These are phyloP conservation scores for Fomitopsis pulvina DNA, from an alignment of 768 basidiomycete genomes.

Conservation along the genomic window DNA sequence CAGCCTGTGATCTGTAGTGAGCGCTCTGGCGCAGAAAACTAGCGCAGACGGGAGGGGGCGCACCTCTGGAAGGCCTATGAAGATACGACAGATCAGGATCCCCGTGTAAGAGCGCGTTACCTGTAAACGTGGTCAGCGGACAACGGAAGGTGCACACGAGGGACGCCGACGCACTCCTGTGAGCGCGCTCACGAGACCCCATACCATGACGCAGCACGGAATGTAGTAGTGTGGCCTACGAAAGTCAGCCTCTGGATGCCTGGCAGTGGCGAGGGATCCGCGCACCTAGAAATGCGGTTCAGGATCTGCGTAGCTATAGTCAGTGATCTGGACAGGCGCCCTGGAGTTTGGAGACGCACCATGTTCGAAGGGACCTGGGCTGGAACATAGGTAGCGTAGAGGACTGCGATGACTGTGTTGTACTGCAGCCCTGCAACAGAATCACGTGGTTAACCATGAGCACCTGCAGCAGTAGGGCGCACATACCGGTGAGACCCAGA, in stretches of 20 bases:
- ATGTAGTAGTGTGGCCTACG: slow-evolving; percentile 59
- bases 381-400: slow-evolving; percentile 55
- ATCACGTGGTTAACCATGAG: not conserved
- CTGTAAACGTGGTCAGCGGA: slow-evolving; percentile 22
- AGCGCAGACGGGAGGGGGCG: not conserved
- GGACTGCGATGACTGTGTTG: slow-evolving; percentile 41
- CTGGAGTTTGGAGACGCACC: slow-evolving; percentile 26
- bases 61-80: slow-evolving; percentile 58
- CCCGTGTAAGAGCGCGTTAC: slow-evolving; percentile 47
- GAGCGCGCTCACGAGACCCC: slow-evolving; percentile 57
- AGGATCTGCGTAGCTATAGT: slow-evolving; percentile 45
- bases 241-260: not conserved
- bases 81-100: slow-evolving; percentile 51
- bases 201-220: slow-evolving; percentile 48
- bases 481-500: slow-evolving; percentile 27
- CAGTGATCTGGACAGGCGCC: not conserved
- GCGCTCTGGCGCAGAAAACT: not conserved
- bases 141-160: not conserved
- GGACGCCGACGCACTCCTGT: slow-evolving; percentile 43
- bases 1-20: slow-evolving; percentile 41
- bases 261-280: too few species aligned
- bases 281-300: slow-evolving; percentile 45
- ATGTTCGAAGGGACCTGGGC: slow-evolving; percentile 65
- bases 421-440: slow-evolving; percentile 45
- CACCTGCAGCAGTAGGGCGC: not conserved